These are phyloP conservation scores for Rhizophora apiculata DNA, from an alignment of 345 rosid species.

Conservation along the genomic window DNA sequence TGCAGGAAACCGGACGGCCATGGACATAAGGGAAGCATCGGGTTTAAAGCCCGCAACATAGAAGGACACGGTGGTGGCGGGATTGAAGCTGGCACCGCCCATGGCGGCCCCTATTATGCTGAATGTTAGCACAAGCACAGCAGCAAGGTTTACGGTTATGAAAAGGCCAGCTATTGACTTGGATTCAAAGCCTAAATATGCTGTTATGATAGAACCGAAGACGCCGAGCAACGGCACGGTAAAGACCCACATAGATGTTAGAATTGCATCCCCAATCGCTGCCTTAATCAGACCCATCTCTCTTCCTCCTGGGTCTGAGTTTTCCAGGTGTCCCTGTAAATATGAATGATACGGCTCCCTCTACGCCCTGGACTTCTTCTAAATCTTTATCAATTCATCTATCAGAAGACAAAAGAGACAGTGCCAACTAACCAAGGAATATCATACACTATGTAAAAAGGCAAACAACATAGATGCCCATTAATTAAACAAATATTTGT, in stretches of 20 bases:
- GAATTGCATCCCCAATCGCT: constrained; percentile 16
- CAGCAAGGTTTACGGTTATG: constrained; percentile 19
- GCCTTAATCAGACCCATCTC: constrained; percentile 19
- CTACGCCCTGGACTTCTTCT: no score
- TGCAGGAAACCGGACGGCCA: constrained; percentile 39
- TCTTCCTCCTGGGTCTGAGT: neutral
- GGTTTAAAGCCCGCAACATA: constrained; percentile 28
- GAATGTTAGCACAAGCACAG: constrained; percentile 22
- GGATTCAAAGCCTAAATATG: constrained; percentile 8
- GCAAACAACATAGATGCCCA: neutral
- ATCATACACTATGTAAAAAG: neutral
- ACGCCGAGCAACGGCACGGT: constrained; percentile 17
- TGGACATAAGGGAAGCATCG: constrained; percentile 28
- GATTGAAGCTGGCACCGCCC: constrained; percentile 34
- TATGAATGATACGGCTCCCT: neutral
- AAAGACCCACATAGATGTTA: constrained; percentile 31
- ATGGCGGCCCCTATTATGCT: constrained; percentile 16
- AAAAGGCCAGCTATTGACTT: constrained; percentile 14
- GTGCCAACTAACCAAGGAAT: neutral
- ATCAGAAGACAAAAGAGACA: neutral
- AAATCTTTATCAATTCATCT: no score
- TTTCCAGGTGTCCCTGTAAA: neutral
- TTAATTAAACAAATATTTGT: no score
- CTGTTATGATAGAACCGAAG: constrained; percentile 10
- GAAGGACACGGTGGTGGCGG: constrained; percentile 17